Percentiles rank a stretch among this genome's conserved stretches.
These are phyloP conservation scores for Cladophialophora immunda DNA, from an alignment of 2,329 filamentous ascomycete species.

Conservation along the genomic window DNA sequence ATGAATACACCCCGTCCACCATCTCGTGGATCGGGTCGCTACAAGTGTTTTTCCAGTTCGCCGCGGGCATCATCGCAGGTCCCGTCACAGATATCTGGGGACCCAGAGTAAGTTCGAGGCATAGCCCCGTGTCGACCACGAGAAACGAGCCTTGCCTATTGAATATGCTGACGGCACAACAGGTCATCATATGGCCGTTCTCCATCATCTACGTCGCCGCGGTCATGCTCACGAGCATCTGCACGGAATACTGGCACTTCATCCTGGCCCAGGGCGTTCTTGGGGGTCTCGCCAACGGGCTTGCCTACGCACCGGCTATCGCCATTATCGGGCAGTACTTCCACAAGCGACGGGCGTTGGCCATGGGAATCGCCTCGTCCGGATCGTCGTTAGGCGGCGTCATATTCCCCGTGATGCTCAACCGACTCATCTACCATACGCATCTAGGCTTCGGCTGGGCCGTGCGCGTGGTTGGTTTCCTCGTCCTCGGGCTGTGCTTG, in stretches of 20 bases:
- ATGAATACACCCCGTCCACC: constrained; percentile 59
- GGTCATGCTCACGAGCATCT: constrained; percentile 50
- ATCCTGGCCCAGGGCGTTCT: constrained; percentile 52
- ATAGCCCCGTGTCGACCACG: too few relatives aligned
- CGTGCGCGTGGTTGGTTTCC: constrained; percentile 29
- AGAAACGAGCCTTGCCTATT: too few relatives aligned
- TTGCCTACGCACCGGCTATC: constrained; percentile 52
- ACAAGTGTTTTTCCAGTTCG: constrained; percentile 83
- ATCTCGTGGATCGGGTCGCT: constrained; percentile 89
- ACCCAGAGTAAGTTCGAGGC: constrained; percentile 47
- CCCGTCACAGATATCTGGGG: constrained; percentile 76
- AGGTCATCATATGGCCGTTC: constrained; percentile 45
- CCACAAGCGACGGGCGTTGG: constrained; percentile 74
- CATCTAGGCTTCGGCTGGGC: constrained; percentile 39
- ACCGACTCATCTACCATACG: constrained; percentile 48
- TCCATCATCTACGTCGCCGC: constrained; percentile 39
- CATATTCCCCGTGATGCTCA: constrained; percentile 62
- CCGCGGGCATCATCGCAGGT: constrained; percentile 84
- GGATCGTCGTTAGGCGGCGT: constrained; percentile 50
- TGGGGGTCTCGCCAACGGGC: constrained; percentile 49
- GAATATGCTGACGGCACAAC: constrained; percentile 41
- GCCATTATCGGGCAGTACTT: constrained; percentile 72
- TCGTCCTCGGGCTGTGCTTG: constrained; percentile 20
- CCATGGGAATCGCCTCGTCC: constrained; percentile 77
- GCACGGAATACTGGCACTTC: constrained; percentile 49